Base-by-base conservation (phyloP, 371 early-diverging fungal genomes). In the Gilbertella persicaria region DNA sequence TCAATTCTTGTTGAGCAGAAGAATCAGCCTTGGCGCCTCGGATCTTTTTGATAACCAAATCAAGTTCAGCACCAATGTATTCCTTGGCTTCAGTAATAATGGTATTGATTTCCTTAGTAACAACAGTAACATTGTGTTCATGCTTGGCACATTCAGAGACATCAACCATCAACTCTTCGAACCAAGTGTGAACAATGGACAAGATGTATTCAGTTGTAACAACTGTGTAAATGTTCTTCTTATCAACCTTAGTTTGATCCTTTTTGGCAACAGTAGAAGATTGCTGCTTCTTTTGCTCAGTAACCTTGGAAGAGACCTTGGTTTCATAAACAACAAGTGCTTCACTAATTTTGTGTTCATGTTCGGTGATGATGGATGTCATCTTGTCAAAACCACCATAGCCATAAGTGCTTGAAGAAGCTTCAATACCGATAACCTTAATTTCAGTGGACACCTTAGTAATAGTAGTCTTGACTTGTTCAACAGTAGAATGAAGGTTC, bases 381-480 rank as follows among this genome's bases (percentile, higher is more conserved):
- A 71, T 67, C 30, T 58, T 41, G 13, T 60, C 63, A 43, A 58
- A 51, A 21, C 67, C 64, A 42, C 63, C 63, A 29, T 55, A 61
- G 10, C 36, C 29, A 7, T 20, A 30, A 1, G 40, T 33, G 1
- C 38, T 39, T 9, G 56, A 49, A 13, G 36, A 35, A 26, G 56
- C 33, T 9, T 66, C 46, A 19, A 63, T 37, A 53, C 60, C 60
- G 38, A 63, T 51, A 0, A 29, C 44, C 50, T 63, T 54, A 25
- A 67, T 59, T 37, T 67, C 55, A 42, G 52, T 53, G 9, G 56
- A 42, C n/a, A 45, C 53, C 43, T 59, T 43, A 12, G 53, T 44
- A 19, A 63, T 55, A 8, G 48, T 49, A 2, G 59, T 36, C 57
- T 67, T 67, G 26, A 67, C 48, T 16, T 53, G 21, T 35, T 62